Evolutionary conservation across 106 monocot species (phyloP), one percentile per base, ranked within the genome.

Genomic region (Acorus calamus): DNA sequence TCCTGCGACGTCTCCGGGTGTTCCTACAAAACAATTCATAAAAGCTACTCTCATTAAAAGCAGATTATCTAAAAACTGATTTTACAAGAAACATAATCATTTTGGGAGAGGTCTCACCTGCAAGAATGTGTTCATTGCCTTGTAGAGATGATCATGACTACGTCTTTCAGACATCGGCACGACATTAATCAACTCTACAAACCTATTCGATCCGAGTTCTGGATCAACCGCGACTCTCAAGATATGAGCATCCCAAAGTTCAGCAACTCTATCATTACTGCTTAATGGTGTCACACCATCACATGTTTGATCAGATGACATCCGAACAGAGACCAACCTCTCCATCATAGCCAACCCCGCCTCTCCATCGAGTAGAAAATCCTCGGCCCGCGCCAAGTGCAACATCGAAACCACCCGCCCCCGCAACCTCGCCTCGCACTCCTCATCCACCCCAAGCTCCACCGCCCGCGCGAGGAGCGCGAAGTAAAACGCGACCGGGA

Each of bases 171-270:
- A 42, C 50, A 65, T 55, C 13, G 92, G 84, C 49, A 84, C 53
- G 8, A 70, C 52, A 53, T 79, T 72, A 43, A 92, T 68, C 10
- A 92, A 77, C 13, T 87, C 68, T 49, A 57, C 66, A 55, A 92
- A 84, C 64, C 79, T 79, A 11, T 54, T 42, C 8, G 64, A 50
- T 2, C 53, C 59, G 4, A 92, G 68, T 60, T 74, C 68, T 46
- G 71, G 74, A 61, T 92, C 81, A 8, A 50, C 9, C 3, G 77
- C 76, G 65, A 92, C 77, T n/a, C 54, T 69, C 8, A 53, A 61
- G 42, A 92, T 71, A 55, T 87, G 87, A 43, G 47, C 52, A 58
- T 92, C 92, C 92, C 92, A 92, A 11, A 84, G 58, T 54, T 81
- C 78, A 12, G 81, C 83, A 44, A 92, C 84, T 53, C 50, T 61